Conservation (phyloP, 1,139 yeast species). For the Candida buenavistaensis region DNA sequence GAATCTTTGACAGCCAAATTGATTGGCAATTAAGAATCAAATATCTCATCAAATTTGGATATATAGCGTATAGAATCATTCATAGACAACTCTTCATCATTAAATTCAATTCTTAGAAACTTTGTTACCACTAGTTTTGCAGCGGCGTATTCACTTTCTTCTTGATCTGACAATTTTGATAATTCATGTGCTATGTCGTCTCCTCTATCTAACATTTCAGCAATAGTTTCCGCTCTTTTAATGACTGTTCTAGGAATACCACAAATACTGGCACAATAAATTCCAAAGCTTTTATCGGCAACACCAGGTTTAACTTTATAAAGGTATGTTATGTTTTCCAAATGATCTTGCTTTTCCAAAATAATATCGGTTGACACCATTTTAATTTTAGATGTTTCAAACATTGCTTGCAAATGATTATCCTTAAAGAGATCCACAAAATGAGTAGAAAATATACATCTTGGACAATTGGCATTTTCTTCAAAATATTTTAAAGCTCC, state of each 20-base stretch:
- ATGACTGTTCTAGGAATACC: constrained; percentile 29
- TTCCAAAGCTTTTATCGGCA: constrained; percentile 33
- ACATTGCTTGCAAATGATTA: constrained; percentile 2
- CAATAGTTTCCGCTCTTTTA: constrained; percentile 25
- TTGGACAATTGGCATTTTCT: constrained; percentile 21
- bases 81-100: constrained; percentile 4
- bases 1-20: constrained; percentile 86
- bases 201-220: constrained; percentile 16
- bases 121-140: constrained; percentile 23
- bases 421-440: constrained; percentile 38
- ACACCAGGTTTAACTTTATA: constrained; percentile 30
- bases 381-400: constrained; percentile 5
- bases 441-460: constrained; percentile 42
- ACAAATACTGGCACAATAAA: constrained; percentile 37
- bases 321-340: constrained; percentile 26
- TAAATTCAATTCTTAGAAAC: constrained; percentile 18
- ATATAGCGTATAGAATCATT: constrained; percentile 6
- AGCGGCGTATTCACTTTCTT: constrained; percentile 14
- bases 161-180: constrained; percentile 15
- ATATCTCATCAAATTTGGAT: constrained; percentile 9
- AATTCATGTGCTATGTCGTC: constrained; percentile 17
- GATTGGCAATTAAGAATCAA: constrained; percentile 11
- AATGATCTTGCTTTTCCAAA: constrained; percentile 8
- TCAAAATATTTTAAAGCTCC: constrained; percentile 28
- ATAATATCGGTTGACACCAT: constrained; percentile 23